phyloP scores from a whole-genome alignment of 108 stramenopile genomes.

The Nitzschia putrida region DNA sequence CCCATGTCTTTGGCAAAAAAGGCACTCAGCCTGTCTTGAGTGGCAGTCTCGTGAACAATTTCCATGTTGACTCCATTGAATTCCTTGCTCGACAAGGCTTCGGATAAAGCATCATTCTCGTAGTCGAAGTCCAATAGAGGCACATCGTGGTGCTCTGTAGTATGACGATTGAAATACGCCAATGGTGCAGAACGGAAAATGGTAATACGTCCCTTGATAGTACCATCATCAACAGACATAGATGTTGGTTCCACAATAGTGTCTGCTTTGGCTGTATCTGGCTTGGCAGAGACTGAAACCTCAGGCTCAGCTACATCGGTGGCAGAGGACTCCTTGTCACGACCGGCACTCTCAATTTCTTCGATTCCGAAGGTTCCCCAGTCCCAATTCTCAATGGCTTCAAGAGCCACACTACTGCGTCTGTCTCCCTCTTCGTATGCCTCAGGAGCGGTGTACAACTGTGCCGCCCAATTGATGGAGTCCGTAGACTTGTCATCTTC shows the following conservation, averaged over 20 bases:
- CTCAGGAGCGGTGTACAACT: constrained; percentile 9
- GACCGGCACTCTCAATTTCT: constrained; percentile 22
- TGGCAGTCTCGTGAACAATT: constrained; percentile 40
- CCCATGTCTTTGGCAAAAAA: constrained; percentile 34
- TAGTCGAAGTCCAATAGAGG: constrained; percentile 31
- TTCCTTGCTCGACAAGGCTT: constrained; percentile 14
- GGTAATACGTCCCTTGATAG: constrained; percentile 14
- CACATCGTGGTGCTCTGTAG: constrained; percentile 26
- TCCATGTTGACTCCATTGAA: constrained; percentile 34
- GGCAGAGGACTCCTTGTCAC: not conserved
- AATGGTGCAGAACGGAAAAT: constrained; percentile 43
- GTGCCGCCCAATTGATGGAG: constrained; percentile 26
- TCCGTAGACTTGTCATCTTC: constrained; percentile 5
- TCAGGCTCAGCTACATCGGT: constrained; percentile 1
- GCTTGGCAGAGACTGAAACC: not conserved
- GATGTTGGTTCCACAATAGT: not conserved
- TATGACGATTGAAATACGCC: constrained; percentile 34
- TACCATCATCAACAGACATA: not conserved
- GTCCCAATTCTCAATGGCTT: constrained; percentile 45
- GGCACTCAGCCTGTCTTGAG: constrained; percentile 45
- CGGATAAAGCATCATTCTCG: constrained; percentile 12
- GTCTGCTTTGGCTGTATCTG: not conserved
- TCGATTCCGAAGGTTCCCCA: constrained; percentile 48
- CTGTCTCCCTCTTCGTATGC: not conserved
- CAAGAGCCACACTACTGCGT: constrained; percentile 22